A percentile compares a stretch with the other conserved stretches of the same genome.
Evolutionary conservation across 257 asterid genomes (phyloP).

Genomic region (Solanum commersonii): DNA sequence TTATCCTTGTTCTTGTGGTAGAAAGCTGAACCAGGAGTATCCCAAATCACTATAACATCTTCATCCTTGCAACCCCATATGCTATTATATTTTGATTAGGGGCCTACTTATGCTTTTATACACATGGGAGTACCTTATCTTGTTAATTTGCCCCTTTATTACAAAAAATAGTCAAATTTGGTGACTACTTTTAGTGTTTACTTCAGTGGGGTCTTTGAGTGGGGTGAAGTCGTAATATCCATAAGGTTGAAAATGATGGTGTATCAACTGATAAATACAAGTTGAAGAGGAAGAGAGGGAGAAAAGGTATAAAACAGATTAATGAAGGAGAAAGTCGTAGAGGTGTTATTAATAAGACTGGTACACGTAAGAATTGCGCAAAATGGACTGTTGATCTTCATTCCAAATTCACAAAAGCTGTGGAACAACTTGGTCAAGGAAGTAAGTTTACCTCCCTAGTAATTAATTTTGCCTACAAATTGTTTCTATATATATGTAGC

Average conservation of each 20-base stretch:
- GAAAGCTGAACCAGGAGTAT: neutral
- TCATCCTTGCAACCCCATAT: neutral
- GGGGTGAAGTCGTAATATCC: neutral
- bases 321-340: neutral
- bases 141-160: neutral
- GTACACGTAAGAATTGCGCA: neutral
- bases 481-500: no score
- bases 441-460: no score
- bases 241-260: no score
- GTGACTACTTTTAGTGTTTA: neutral
- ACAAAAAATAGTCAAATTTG: neutral
- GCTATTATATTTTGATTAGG: neutral
- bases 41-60: neutral
- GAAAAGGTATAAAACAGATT: neutral
- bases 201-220: neutral
- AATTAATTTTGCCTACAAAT: no score
- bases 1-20: neutral
- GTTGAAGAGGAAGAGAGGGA: neutral
- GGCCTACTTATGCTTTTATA: neutral
- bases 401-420: neutral
- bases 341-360: neutral
- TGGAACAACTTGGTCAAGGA: no score
- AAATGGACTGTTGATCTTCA: conserved; percentile 18
- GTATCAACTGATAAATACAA: neutral
- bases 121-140: neutral